phyloP scores from a whole-genome alignment of 371 early-diverging fungal genomes.

The Neoconidiobolus thromboides region DNA sequence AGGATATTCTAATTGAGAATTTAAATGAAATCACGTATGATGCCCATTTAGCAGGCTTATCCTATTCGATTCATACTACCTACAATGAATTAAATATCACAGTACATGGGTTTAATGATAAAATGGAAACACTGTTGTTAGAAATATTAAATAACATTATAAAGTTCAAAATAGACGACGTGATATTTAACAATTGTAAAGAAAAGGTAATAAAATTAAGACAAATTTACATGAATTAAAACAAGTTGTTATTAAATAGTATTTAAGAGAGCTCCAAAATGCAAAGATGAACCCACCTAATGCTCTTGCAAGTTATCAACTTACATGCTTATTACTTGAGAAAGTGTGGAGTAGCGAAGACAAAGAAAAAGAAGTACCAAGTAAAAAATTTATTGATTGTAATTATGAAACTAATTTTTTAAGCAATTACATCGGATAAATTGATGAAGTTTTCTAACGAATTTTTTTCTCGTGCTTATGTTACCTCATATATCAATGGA shows the following conservation, averaged over 20 bases:
- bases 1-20: slow-evolving; percentile 55
- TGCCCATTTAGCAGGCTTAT: slow-evolving; percentile 70
- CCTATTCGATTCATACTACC: slow-evolving; percentile 43
- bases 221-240: background rate
- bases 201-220: slow-evolving; percentile 22
- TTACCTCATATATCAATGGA: slow-evolving; percentile 69
- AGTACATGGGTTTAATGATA: slow-evolving; percentile 71
- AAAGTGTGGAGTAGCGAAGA: slow-evolving; percentile 65
- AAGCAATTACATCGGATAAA: no score
- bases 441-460: no score
- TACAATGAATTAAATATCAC: slow-evolving; percentile 44
- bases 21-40: slow-evolving; percentile 71
- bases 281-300: slow-evolving; percentile 49
- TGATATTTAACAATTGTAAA: slow-evolving; percentile 51
- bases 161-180: slow-evolving; percentile 32
- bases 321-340: slow-evolving; percentile 53
- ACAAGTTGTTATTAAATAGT: slow-evolving; percentile 9
- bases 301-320: slow-evolving; percentile 57
- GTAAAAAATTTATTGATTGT: slow-evolving; percentile 14
- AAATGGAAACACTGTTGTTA: slow-evolving; percentile 43
- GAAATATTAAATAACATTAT: slow-evolving; percentile 52
- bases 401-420: background rate
- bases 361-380: slow-evolving; percentile 31
- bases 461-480: slow-evolving; percentile 12
- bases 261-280: slow-evolving; percentile 47